phyloP scores from a whole-genome alignment of 2,329 filamentous ascomycete genomes.

The Coniella lustricola region DNA sequence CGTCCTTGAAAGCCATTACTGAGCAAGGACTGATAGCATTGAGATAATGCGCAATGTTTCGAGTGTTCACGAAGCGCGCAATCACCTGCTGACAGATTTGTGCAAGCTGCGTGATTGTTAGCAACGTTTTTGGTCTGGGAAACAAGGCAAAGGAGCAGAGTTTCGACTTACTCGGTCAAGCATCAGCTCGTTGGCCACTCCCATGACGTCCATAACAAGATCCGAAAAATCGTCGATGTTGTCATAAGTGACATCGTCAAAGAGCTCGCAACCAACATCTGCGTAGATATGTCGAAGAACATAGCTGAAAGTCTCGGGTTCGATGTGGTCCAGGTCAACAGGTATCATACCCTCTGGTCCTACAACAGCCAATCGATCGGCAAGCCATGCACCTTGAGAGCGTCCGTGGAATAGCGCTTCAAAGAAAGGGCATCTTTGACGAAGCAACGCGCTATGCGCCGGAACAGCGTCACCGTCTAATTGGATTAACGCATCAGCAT shows the following conservation, averaged over 20 bases:
- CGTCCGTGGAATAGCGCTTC: slow-evolving; percentile 83
- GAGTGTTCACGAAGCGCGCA: slow-evolving; percentile 74
- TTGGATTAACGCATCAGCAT: slow-evolving; percentile 73
- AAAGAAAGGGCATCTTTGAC: slow-evolving; percentile 87
- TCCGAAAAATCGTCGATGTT: slow-evolving; percentile 81
- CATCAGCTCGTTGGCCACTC: slow-evolving; percentile 90
- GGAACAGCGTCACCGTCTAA: slow-evolving; percentile 65
- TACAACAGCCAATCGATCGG: slow-evolving; percentile 50
- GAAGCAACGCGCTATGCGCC: slow-evolving; percentile 73
- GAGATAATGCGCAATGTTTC: slow-evolving; percentile 78
- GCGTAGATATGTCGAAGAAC: slow-evolving; percentile 79
- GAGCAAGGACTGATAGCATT: slow-evolving; percentile 82
- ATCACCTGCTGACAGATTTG: slow-evolving; percentile 83
- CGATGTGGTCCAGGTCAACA: slow-evolving; percentile 79
- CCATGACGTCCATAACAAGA: slow-evolving; percentile 83
- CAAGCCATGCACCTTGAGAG: slow-evolving; percentile 77
- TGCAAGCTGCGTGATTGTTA: slow-evolving; percentile 42
- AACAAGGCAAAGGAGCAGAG: background rate
- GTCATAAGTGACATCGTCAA: slow-evolving; percentile 64
- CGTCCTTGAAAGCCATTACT: slow-evolving; percentile 78
- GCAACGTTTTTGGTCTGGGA: background rate
- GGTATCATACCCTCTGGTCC: slow-evolving; percentile 40
- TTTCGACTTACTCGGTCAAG: slow-evolving; percentile 54
- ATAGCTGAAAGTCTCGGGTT: slow-evolving; percentile 64
- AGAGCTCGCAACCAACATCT: slow-evolving; percentile 72